Base-by-base conservation (phyloP, 2,329 filamentous ascomycete genomes). In the Penicillium sp. region DNA sequence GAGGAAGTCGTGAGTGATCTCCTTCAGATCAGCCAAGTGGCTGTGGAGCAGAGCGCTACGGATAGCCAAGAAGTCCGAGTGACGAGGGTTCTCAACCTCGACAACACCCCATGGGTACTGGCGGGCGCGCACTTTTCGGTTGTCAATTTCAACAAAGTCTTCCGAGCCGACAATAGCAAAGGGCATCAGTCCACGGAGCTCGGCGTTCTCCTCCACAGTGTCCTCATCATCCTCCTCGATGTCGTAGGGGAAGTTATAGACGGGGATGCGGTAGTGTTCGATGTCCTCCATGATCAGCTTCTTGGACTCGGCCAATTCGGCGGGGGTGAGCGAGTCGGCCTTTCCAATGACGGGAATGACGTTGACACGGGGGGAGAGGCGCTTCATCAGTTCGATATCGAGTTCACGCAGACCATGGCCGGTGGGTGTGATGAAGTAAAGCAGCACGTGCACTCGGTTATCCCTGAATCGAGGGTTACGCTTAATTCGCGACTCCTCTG, bases 281-380 rank as follows among this genome's bases (percentile, higher is more conserved):
- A 99, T 99, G 75, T 99, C 94, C 82, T 99, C 94, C 94, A 99
- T 99, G 72, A 99, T 92, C 60, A 99, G 85, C 84, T 97, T 99
- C 87, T 99, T 99, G 66, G 93, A 97, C 79, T 99, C 94, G 65
- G 94, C 94, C 62, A 99, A 84, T 81, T 99, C 94, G 65, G 90
- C 88, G 37, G 94, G 94, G 54, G 94, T 99, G 61, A 99, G 88
- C 22, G 94, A 96, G 76, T 99, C 94, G 73, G 94, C 94, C 77
- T 97, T 96, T 73, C 94, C 94, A 75, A 99, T 97, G 69, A 99
- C 94, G 61, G 94, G 94, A 65, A 99, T 99, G 67, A 99, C 94
- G 76, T 99, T 99, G 78, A 96, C 93, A 74, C 94, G 91, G 61
- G 94, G 94, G 22, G 94, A 96, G 50, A 99, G 88, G 71, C 94